Conservation (phyloP, 768 basidiomycete species). For the Calocybe indica region DNA sequence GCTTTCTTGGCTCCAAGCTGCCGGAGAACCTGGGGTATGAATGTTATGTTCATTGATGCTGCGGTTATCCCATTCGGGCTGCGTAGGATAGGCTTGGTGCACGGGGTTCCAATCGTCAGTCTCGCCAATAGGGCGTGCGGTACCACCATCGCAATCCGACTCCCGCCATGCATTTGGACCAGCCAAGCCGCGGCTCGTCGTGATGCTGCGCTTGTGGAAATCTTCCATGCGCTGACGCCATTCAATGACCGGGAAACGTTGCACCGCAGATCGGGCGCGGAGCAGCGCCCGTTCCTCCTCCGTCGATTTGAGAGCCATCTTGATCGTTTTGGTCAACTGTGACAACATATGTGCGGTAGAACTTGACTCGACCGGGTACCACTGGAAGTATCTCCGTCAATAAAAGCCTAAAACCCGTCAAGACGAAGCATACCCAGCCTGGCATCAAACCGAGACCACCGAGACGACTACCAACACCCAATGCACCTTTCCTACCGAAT, state of each 20-base stretch:
- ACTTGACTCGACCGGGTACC: slow-evolving; percentile 95
- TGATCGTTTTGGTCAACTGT: slow-evolving; percentile 91
- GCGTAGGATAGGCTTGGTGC: slow-evolving; percentile 53
- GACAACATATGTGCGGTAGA: slow-evolving; percentile 93
- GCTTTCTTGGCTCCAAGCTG: slow-evolving; percentile 56
- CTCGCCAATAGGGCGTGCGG: slow-evolving; percentile 48
- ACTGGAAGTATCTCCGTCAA: slow-evolving; percentile 37
- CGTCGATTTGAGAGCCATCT: slow-evolving; percentile 86
- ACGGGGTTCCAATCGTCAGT: slow-evolving; percentile 80
- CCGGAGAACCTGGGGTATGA: slow-evolving; percentile 49
- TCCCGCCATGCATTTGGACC: slow-evolving; percentile 73
- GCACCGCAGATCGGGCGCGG: slow-evolving; percentile 88
- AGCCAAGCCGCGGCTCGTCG: slow-evolving; percentile 60
- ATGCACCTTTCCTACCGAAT: slow-evolving; percentile 93
- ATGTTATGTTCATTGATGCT: slow-evolving; percentile 41
- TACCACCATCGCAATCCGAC: slow-evolving; percentile 55
- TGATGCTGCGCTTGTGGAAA: slow-evolving; percentile 85
- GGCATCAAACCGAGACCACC: slow-evolving; percentile 97
- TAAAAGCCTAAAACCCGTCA: not conserved
- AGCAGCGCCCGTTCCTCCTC: slow-evolving; percentile 89
- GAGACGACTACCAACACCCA: slow-evolving; percentile 90
- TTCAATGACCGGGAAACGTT: slow-evolving; percentile 96
- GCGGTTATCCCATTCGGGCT: slow-evolving; percentile 73
- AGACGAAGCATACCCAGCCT: slow-evolving; percentile 71
- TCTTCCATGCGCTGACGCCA: slow-evolving; percentile 97